phyloP scores from a whole-genome alignment of 139 green algal genomes.

The Chlorella vulgaris region DNA sequence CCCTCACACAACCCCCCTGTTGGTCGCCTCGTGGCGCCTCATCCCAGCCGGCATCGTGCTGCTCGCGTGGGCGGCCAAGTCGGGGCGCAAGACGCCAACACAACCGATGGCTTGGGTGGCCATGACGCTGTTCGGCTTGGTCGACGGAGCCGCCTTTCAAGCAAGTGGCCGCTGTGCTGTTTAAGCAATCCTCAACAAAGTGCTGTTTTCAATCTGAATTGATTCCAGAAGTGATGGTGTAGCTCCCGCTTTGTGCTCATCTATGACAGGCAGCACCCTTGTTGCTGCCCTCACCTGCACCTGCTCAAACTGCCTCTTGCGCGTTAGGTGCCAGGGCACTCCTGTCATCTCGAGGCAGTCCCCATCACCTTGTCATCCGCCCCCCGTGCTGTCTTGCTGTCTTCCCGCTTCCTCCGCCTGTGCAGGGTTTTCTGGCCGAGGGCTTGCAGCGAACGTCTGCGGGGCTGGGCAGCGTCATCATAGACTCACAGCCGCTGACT shows the following conservation, averaged over 20 bases:
- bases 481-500: slow-evolving; percentile 96
- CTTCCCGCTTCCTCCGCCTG: too few relatives aligned
- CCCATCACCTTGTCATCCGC: not conserved
- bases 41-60: slow-evolving; percentile 88
- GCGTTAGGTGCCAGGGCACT: too few relatives aligned
- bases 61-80: slow-evolving; percentile 76
- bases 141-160: slow-evolving; percentile 96
- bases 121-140: slow-evolving; percentile 85
- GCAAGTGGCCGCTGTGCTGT: too few relatives aligned
- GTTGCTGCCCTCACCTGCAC: too few relatives aligned
- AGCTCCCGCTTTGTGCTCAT: too few relatives aligned
- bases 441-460: slow-evolving; percentile 85
- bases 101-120: slow-evolving; percentile 78
- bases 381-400: not conserved
- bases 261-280: too few relatives aligned
- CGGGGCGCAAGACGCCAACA: slow-evolving; percentile 70
- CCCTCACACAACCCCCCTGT: slow-evolving; percentile 82
- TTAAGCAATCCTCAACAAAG: too few relatives aligned
- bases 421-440: slow-evolving; percentile 91
- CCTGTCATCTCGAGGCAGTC: not conserved
- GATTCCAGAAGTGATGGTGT: too few relatives aligned
- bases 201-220: too few relatives aligned
- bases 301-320: too few relatives aligned
- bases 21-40: slow-evolving; percentile 88
- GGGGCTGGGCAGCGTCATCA: slow-evolving; percentile 91